phyloP scores from a whole-genome alignment of 2,329 filamentous ascomycete genomes.

The Zymoseptoria brevis region DNA sequence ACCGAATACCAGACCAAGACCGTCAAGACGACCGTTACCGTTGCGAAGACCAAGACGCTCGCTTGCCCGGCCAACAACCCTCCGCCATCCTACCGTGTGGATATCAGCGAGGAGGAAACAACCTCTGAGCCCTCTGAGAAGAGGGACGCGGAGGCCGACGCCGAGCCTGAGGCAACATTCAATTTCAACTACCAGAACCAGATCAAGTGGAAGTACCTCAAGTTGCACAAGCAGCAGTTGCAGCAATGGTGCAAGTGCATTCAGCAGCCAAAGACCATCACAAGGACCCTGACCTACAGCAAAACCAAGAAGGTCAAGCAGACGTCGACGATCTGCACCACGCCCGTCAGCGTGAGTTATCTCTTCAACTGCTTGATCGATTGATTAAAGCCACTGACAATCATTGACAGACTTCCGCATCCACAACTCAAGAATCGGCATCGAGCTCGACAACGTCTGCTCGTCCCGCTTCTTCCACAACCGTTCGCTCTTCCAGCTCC shows the following conservation, averaged over 20 bases:
- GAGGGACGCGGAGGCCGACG: not conserved
- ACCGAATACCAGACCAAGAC: not conserved
- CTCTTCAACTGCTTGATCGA: no score
- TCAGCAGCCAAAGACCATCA: not conserved
- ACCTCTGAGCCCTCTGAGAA: not conserved
- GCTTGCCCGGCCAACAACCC: not conserved
- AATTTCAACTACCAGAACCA: not conserved
- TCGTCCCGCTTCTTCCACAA: not conserved
- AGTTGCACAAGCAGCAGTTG: not conserved
- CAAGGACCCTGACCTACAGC: not conserved
- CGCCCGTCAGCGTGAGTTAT: not conserved
- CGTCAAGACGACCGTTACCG: not conserved
- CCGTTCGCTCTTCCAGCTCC: not conserved
- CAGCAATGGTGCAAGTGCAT: not conserved
- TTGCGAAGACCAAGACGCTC: not conserved
- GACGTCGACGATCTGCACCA: not conserved
- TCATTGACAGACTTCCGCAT: not conserved
- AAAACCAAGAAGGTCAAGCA: not conserved
- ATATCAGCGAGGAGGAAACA: not conserved
- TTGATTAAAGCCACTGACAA: no score
- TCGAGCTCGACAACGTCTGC: not conserved
- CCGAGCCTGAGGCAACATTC: not conserved
- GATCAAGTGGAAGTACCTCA: not conserved
- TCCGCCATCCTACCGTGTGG: not conserved
- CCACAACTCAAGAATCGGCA: not conserved